Evolutionary conservation across 768 basidiomycete species (phyloP).

Genomic region (Inosperma sp.): DNA sequence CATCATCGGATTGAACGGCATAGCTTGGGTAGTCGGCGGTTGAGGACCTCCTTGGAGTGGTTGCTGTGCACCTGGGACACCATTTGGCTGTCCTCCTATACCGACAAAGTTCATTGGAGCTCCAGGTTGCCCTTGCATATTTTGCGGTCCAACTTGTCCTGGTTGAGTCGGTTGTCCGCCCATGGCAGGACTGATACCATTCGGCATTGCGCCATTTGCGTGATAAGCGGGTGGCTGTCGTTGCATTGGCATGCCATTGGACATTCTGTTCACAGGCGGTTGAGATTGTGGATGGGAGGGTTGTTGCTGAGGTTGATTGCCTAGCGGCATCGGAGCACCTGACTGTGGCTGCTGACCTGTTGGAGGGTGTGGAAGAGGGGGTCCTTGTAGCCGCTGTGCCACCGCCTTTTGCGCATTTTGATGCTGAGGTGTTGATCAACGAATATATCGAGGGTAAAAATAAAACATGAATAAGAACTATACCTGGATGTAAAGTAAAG

Average conservation of each 20-base stretch:
- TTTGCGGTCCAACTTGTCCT: slow-evolving; percentile 20
- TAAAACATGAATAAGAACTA: background rate
- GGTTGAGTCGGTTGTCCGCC: slow-evolving; percentile 22
- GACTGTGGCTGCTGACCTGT: slow-evolving; percentile 15
- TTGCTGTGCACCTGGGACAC: slow-evolving; percentile 35
- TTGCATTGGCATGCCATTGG: slow-evolving; percentile 11
- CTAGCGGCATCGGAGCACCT: slow-evolving; percentile 7
- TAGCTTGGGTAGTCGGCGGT: slow-evolving; percentile 12
- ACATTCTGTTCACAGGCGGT: slow-evolving; percentile 18
- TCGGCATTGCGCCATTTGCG: slow-evolving; percentile 25
- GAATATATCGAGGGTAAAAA: background rate
- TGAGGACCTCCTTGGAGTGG: slow-evolving; percentile 25
- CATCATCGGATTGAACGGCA: slow-evolving; percentile 18
- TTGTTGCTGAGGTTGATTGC: slow-evolving; percentile 23
- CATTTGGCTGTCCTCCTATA: slow-evolving; percentile 41
- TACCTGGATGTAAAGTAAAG: slow-evolving; percentile 66
- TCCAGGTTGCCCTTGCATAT: slow-evolving; percentile 11
- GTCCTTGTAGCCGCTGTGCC: slow-evolving; percentile 12
- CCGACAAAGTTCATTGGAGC: slow-evolving; percentile 23
- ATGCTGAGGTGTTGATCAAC: slow-evolving; percentile 3
- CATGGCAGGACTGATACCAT: slow-evolving; percentile 23
- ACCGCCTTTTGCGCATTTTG: slow-evolving; percentile 6
- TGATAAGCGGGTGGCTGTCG: slow-evolving; percentile 16
- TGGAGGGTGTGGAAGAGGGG: slow-evolving; percentile 15
- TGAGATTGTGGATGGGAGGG: slow-evolving; percentile 16